phyloP scores from a whole-genome alignment of 148 eudicot genomes.

The Camellia sinensis region DNA sequence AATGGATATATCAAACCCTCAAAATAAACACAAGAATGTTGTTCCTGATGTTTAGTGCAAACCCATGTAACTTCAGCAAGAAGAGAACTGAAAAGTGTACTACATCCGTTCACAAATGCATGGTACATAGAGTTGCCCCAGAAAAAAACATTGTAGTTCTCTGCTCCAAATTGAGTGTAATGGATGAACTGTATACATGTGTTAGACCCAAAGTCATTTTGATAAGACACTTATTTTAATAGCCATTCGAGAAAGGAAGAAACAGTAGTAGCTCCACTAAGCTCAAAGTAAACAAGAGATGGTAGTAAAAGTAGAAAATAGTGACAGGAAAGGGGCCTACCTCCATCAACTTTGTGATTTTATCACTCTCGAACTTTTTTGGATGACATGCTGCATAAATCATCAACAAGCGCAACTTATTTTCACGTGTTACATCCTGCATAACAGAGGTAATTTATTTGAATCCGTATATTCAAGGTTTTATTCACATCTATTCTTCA shows the following conservation, averaged over 20 bases:
- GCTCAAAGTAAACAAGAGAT: constrained; percentile 4
- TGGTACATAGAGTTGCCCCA: not conserved
- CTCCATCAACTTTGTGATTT: constrained; percentile 78
- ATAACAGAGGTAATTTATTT: constrained; percentile 12
- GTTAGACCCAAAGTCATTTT: constrained; percentile 2
- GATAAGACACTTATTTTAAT: not conserved
- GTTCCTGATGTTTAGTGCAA: not conserved
- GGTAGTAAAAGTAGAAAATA: not conserved
- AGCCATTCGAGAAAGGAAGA: not conserved
- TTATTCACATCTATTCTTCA: not conserved
- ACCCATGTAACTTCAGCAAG: not conserved
- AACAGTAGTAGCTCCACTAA: not conserved
- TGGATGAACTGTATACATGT: not conserved
- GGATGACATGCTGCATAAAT: constrained; percentile 91
- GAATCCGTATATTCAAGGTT: not conserved
- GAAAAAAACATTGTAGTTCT: not conserved
- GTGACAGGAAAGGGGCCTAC: constrained; percentile 27
- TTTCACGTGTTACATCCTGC: constrained; percentile 81
- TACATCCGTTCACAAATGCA: not conserved
- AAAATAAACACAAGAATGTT: not conserved
- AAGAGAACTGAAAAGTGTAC: not conserved
- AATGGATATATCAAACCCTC: not conserved
- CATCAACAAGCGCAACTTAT: constrained; percentile 88
- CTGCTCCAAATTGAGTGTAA: not conserved
- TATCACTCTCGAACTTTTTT: constrained; percentile 81